A percentile compares a stretch with the other conserved stretches of the same genome.
These are phyloP conservation scores for Ensete ventricosum DNA, from an alignment of 176 grass and related monocot genomes.

Conservation along the genomic window DNA sequence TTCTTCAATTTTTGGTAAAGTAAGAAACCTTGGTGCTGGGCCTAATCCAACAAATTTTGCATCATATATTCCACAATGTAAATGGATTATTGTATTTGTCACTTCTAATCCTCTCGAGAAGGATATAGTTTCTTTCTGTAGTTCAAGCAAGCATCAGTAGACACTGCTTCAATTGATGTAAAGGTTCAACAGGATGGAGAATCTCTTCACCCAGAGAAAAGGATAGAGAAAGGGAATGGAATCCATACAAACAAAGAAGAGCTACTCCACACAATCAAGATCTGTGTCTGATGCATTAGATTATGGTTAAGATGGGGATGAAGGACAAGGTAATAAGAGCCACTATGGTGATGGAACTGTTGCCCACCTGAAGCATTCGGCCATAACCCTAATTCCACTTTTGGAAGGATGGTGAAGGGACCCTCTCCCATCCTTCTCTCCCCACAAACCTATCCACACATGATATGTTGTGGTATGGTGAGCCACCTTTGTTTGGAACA, in stretches of 20 bases:
- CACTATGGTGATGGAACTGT: not conserved
- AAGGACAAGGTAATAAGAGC: not conserved
- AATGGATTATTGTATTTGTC: too few relatives aligned
- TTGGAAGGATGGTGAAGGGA: not conserved
- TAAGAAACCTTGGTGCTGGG: too few relatives aligned
- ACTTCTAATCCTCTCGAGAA: not conserved
- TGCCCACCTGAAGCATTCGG: too few relatives aligned
- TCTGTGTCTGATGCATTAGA: not conserved
- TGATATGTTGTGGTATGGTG: not conserved
- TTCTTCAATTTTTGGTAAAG: too few relatives aligned
- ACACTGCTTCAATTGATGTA: not conserved
- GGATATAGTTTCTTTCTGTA: not conserved
- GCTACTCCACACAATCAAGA: not conserved
- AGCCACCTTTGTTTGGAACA: not conserved
- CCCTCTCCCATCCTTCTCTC: not conserved
- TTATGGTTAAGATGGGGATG: not conserved
- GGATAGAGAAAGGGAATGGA: not conserved
- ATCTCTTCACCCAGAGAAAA: not conserved
- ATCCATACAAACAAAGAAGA: not conserved
- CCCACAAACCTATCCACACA: not conserved
- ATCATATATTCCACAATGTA: too few relatives aligned
- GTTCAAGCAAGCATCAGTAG: not conserved
- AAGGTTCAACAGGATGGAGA: not conserved
- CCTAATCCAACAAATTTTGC: too few relatives aligned
- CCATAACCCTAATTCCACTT: not conserved